phyloP scores from a whole-genome alignment of 1,139 yeast genomes.

The Kurtzmaniella quercitrusa region DNA sequence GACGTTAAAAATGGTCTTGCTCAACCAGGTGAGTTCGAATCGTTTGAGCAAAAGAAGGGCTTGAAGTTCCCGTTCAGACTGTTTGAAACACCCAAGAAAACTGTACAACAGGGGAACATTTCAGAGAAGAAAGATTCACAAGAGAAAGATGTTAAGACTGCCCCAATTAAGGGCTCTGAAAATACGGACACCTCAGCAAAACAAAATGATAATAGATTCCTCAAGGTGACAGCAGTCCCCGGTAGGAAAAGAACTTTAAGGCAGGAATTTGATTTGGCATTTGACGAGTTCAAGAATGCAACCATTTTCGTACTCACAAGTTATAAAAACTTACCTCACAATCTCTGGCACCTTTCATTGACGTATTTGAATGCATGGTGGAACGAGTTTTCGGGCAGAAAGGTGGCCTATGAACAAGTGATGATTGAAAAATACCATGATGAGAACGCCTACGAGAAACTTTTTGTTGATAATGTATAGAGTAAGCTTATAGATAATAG shows the following conservation, averaged over 20 bases:
- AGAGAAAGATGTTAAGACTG: slow-evolving; percentile 6
- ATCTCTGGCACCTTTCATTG: slow-evolving; percentile 48
- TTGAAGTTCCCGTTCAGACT: slow-evolving; percentile 37
- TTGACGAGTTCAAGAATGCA: slow-evolving; percentile 57
- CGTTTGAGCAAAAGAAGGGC: slow-evolving; percentile 22
- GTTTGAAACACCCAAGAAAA: slow-evolving; percentile 14
- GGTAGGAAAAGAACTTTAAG: slow-evolving; percentile 19
- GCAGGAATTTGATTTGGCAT: slow-evolving; percentile 51
- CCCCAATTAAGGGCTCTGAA: slow-evolving; percentile 4
- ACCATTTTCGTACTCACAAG: slow-evolving; percentile 61
- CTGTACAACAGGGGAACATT: no score
- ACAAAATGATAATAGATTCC: slow-evolving; percentile 2
- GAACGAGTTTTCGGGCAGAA: slow-evolving; percentile 71
- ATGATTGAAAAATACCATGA: not conserved
- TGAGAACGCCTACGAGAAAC: slow-evolving; percentile 4
- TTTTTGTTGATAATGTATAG: not conserved
- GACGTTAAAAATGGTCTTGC: slow-evolving; percentile 38
- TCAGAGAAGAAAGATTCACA: no score
- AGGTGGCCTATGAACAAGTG: slow-evolving; percentile 11
- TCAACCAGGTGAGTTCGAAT: slow-evolving; percentile 41
- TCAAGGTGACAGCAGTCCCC: slow-evolving; percentile 7
- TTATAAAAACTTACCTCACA: slow-evolving; percentile 66
- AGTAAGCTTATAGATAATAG: not conserved
- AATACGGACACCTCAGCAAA: not conserved
- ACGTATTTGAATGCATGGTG: slow-evolving; percentile 55